Evolutionary conservation across 2,329 filamentous ascomycete genomes (phyloP), one percentile per base, ranked within the genome.

Genomic region (Ceratocystis albifundus): DNA sequence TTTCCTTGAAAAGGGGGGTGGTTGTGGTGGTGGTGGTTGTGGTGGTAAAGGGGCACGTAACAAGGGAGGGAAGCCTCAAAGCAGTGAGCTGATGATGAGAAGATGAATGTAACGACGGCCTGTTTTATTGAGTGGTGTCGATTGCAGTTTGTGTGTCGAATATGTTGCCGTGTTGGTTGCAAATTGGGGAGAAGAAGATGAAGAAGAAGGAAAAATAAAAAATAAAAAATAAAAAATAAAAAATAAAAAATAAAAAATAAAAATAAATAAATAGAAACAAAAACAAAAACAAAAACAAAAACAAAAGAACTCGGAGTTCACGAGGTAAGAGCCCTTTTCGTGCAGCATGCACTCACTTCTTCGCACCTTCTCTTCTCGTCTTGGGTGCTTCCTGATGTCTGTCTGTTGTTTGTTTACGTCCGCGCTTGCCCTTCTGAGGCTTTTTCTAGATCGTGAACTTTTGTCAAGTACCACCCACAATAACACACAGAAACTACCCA

Each of bases 151-250:
- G 25, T 30, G 12, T 36, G 55, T 59, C 28, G 28, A 30, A 36
- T 36, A 17, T 36, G 55, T 7, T 59, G 25, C 55, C 55, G 55
- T 59, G 17, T 59, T 59, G 28, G 55, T 28, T 30, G 30, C 10
- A 32, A 59, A 36, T 59, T 59, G 15, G 55, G 55, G 1, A 10
- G 4, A 36, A 15, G 12, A 41, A 32, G 36, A 32, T 5, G 15
- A n/a, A 3, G 55, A 17, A 59, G 55, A 59, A 36, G 28, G 36
- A 36, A 59, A 59, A n/a, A n/a, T n/a, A 15, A 59, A 36, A 32
- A 59, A 7, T n/a, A n/a, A 59, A 59, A 59, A 22, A 59, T 20
- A 59, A 59, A 36, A 32, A 59, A 7, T n/a, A n/a, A 59, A 59
- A 59, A 22, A 59, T n/a, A n/a, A n/a, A n/a, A n/a, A n/a, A n/a